Conservation (phyloP, 352 stramenopile genomes). For the Phytopythium aichiense region DNA sequence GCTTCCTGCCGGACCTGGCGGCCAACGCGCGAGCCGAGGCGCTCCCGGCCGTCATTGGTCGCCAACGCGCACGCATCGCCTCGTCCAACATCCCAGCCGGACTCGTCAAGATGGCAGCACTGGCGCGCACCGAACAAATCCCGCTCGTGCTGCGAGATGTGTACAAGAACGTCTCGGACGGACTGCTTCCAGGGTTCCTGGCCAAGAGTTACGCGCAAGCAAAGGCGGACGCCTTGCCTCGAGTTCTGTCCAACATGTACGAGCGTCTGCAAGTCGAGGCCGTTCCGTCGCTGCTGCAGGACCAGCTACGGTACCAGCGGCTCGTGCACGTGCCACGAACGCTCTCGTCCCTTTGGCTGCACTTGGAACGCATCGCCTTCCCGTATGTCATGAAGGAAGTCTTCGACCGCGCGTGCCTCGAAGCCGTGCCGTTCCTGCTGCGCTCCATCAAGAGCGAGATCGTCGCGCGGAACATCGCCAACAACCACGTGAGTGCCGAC, state of each 20-base stretch:
- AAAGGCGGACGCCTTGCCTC: constrained; percentile 39
- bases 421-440: constrained; percentile 54
- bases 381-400: constrained; percentile 59
- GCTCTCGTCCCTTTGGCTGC: constrained; percentile 33
- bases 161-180: constrained; percentile 56
- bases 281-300: constrained; percentile 36
- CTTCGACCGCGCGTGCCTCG: constrained; percentile 54
- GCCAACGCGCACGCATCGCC: constrained; percentile 38
- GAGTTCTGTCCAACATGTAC: constrained; percentile 50
- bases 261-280: constrained; percentile 47
- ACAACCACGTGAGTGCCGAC: constrained; percentile 30
- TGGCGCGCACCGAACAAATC: constrained; percentile 51
- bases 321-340: constrained; percentile 43
- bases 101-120: constrained; percentile 43
- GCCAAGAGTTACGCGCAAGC: constrained; percentile 18
- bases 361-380: constrained; percentile 49
- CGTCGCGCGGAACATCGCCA: constrained; percentile 34
- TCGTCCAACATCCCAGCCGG: constrained; percentile 38
- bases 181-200: constrained; percentile 28
- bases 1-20: constrained; percentile 38
- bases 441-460: constrained; percentile 65
- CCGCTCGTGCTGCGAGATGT: constrained; percentile 57
- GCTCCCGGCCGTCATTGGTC: constrained; percentile 31
- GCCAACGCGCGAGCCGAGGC: constrained; percentile 26
- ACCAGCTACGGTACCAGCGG: constrained; percentile 36